A percentile compares a stretch with the other conserved stretches of the same genome.
Conservation (phyloP, 306 rosid species). For the Prunus mongolica region DNA sequence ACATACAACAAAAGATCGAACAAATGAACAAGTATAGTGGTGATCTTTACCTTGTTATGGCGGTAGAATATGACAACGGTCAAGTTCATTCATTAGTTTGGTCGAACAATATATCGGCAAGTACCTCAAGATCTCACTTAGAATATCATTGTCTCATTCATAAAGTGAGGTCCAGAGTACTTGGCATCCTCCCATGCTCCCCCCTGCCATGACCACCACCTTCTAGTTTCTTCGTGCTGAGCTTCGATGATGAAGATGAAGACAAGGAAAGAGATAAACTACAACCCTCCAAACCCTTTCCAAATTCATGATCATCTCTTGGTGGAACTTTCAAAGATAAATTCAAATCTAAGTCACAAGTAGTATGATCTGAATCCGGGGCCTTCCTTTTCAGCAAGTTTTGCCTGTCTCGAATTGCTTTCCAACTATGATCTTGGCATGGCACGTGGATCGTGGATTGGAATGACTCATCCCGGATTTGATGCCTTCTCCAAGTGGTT, state of each 20-base stretch:
- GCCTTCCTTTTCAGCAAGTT: conserved; percentile 29
- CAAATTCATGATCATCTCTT: conserved; percentile 7
- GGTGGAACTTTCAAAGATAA: conserved; percentile 27
- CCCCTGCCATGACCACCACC: neutral
- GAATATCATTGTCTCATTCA: conserved; percentile 38
- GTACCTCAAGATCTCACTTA: conserved; percentile 45
- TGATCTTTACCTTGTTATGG: conserved; percentile 22
- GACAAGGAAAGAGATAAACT: conserved; percentile 35
- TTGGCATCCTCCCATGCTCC: conserved; percentile 19
- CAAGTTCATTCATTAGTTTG: conserved; percentile 5
- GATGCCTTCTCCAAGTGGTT: conserved; percentile 17
- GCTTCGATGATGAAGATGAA: conserved; percentile 25
- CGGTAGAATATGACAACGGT: conserved; percentile 20
- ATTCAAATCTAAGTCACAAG: conserved; percentile 24
- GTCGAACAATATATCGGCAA: conserved; percentile 5
- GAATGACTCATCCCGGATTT: neutral
- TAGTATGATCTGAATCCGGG: neutral
- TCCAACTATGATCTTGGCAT: neutral
- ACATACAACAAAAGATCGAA: conserved; percentile 9
- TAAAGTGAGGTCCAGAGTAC: conserved; percentile 48
- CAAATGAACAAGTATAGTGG: neutral
- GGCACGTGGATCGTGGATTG: neutral
- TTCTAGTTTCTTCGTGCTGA: conserved; percentile 12
- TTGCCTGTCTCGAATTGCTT: neutral
- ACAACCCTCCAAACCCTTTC: conserved; percentile 7